Base-by-base conservation (phyloP, 2,329 filamentous ascomycete genomes). In the Trichoderma lentiforme region DNA sequence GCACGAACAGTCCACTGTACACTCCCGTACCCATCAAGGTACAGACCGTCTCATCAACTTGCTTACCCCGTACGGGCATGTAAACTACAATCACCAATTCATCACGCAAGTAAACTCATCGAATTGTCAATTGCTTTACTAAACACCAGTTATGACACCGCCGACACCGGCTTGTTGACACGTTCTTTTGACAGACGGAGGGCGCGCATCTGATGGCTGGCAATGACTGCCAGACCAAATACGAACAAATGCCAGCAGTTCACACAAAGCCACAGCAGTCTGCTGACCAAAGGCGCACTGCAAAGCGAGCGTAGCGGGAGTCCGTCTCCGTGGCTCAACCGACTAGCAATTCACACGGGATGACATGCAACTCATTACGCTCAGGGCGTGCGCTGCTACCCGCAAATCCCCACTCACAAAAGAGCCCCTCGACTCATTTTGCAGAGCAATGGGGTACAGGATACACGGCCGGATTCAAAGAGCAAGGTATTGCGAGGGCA, bases 121-220 rank as follows among this genome's bases (percentile, higher is more conserved):
- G n/a, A 47, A 26, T 67, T 39, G 26, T 43, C 64, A 53, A 53
- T 24, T 24, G 47, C 47, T 53, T 53, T 6, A 53, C 47, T 53
- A 53, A 58, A 58, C 18, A 58, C 32, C 14, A 12, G 28, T 26
- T 21, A 6, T 34, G 21, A 15, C 9, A 24, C 39, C 66, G 57
- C 57, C 66, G 66, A 58, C 47, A 62, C 28, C 56, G 66, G 57
- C 39, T 34, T 18, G 56, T 36, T 60, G 47, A 28, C 64, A 47
- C 36, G 14, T 60, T 26, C n/a, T 14, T 56, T 58, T 67, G 64
- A 67, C 64, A 67, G 32, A 58, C 64, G 64, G 53, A 67, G 64
- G 64, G 64, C 64, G 64, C 34, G 57, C 57, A 32, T 14, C 47
- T 53, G 47, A 53, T 24, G 15, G 61, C 60, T 11, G 12, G n/a